phyloP scores from a whole-genome alignment of 495 filamentous ascomycete genomes.

The Penicillium riverlandense region DNA sequence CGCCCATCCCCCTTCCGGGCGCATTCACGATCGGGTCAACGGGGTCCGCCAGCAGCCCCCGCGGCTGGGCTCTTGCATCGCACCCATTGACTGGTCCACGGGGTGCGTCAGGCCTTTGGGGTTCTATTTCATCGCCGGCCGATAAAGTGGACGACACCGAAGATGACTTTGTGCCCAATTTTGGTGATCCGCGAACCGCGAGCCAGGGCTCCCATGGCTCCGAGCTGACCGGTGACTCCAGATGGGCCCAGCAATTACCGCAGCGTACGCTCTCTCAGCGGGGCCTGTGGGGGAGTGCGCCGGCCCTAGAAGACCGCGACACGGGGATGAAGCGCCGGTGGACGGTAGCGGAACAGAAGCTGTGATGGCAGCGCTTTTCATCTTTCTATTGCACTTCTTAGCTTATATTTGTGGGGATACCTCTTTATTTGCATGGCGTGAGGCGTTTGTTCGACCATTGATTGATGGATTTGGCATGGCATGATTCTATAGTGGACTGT shows the following conservation, averaged over 20 bases:
- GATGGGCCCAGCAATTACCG: slow-evolving; percentile 21
- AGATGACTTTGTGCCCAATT: slow-evolving; percentile 32
- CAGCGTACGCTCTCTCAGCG: slow-evolving; percentile 31
- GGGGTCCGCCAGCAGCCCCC: slow-evolving; percentile 9
- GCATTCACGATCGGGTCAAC: slow-evolving; percentile 18
- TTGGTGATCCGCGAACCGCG: slow-evolving; percentile 17
- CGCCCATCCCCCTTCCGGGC: slow-evolving; percentile 18
- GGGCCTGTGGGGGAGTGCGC: slow-evolving; percentile 37
- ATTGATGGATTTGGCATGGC: neutral
- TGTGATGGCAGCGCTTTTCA: slow-evolving; percentile 9
- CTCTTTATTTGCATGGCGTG: slow-evolving; percentile 17
- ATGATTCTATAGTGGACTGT: neutral
- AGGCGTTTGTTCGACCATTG: slow-evolving; percentile 1
- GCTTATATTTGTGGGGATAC: slow-evolving; percentile 7
- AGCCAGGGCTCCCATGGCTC: slow-evolving; percentile 10
- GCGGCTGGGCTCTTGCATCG: slow-evolving; percentile 18
- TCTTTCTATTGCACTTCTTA: neutral
- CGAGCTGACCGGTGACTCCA: slow-evolving; percentile 2
- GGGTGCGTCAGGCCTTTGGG: slow-evolving; percentile 26
- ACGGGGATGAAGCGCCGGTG: slow-evolving; percentile 26
- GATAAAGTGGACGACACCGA: slow-evolving; percentile 9
- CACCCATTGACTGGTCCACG: slow-evolving; percentile 18
- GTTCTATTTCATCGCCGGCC: slow-evolving; percentile 16
- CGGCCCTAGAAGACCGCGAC: slow-evolving; percentile 26
- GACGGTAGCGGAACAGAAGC: slow-evolving; percentile 37